Evolutionary conservation across 2,329 filamentous ascomycete genomes (phyloP).

Genomic region (Clarireedia sp.): DNA sequence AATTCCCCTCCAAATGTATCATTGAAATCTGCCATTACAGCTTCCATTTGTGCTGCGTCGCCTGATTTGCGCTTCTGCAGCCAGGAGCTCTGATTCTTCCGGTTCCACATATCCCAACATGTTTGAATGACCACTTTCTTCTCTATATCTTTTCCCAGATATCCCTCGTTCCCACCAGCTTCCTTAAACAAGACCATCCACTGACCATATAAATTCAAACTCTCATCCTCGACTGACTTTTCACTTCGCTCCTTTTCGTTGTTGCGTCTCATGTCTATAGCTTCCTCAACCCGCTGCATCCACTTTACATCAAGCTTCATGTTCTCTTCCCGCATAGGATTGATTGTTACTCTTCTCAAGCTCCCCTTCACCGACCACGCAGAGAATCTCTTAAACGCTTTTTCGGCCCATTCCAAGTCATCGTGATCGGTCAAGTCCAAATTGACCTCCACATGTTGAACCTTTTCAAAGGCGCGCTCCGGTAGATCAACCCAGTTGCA

Average conservation of each 20-base stretch:
- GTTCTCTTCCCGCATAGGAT: not conserved
- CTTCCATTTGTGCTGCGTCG: not conserved
- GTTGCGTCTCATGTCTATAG: not conserved
- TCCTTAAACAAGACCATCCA: conserved; percentile 3
- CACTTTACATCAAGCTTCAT: conserved; percentile 5
- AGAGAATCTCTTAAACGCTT: not conserved
- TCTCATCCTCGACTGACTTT: not conserved
- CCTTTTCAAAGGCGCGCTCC: not conserved
- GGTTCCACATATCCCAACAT: conserved; percentile 2
- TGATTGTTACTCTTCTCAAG: conserved; percentile 1
- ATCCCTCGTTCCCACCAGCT: not conserved
- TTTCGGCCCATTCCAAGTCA: conserved; percentile 3
- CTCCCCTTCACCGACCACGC: not conserved
- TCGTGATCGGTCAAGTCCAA: not conserved
- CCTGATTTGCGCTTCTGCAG: not conserved
- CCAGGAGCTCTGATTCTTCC: not conserved
- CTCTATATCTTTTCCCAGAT: not conserved
- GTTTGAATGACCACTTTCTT: not conserved
- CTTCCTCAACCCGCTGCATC: conserved; percentile 5
- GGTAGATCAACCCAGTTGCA: not conserved
- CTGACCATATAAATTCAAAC: not conserved
- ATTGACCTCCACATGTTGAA: conserved; percentile 2
- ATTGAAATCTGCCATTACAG: conserved; percentile 3
- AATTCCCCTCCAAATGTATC: conserved; percentile 7
- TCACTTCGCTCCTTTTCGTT: not conserved